Evolutionary conservation across 2,329 filamentous ascomycete genomes (phyloP), one percentile per base, ranked within the genome.

Genomic region (Plectosphaerella plurivora): DNA sequence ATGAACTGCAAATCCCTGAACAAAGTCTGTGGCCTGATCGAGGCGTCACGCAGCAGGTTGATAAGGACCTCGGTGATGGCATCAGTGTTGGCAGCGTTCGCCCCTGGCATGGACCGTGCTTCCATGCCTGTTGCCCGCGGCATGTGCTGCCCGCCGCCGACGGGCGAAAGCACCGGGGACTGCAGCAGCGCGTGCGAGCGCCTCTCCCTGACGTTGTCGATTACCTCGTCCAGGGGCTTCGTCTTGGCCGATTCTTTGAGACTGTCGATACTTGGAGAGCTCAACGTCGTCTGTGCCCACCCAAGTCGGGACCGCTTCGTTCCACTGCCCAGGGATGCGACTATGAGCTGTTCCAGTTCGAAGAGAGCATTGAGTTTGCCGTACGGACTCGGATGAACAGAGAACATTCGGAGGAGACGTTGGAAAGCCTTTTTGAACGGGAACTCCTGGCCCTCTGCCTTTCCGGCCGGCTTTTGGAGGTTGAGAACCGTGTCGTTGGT

Each of bases 341-440:
- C 75, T 52, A 96, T 89, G 45, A 99, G 78, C 42, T 87, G 83
- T 63, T 95, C 86, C 5, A 99, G 77, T 65, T 97, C 91, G 55
- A 87, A 85, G 5, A 97, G 75, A 0, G 89, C 87, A 58, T 87
- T 86, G 12, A 99, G 79, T 69, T 99, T 99, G 20, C 83, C 80
- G 59, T 88, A 88, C 0, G 94, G 94, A 63, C 94, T 96, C 0
- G 90, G 89, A 59, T 95, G 89, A 4, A 92, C 89, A 42, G 89
- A 91, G 60, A 99, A 96, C 73, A 91, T 91, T 57, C 84, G 85
- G 33, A 97, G 76, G 1, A 97, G 76, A 12, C 87, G 84, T 58
- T 84, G 79, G 64, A 96, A 97, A 1, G 91, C 88, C 59, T 84
- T 83, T 49, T 83, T 83, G 64, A 93, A 97, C 0, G 89, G 89